Evolutionary conservation across 2,329 filamentous ascomycete species (phyloP), one percentile per base, ranked within the genome.

Genomic region (Beauveria asiatica): DNA sequence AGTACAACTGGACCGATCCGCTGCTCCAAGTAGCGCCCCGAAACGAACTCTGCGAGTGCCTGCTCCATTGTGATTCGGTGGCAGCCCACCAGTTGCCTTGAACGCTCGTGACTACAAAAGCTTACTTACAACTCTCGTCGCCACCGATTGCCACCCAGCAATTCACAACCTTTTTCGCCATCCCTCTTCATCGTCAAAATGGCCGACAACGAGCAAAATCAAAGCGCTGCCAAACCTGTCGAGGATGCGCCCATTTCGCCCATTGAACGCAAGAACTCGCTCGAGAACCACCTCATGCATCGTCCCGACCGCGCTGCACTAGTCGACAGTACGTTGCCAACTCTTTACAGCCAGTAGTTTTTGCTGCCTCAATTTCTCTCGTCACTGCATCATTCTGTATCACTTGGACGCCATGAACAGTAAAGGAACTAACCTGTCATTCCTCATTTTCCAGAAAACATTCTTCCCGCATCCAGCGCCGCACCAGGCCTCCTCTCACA

Each of bases 401-500:
- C 46, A 51, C 39, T 46, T 11, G 41, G 19, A 37, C 33, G 33
- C 5, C 30, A 21, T 13, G 27, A 30, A 57, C 41, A 58, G 45
- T 56, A 27, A 50, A 49, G 55, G 61, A 67, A 60, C 67, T 70
- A 61, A 69, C 64, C 61, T 52, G 41, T 60, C 37, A 59, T 46
- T 23, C 46, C 51, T 55, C 56, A 41, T 57, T 61, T 61, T 61
- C 58, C 67, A 93, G 89, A 86, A 67, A 96, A 96, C 75, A 96
- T 97, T 72, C 85, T 97, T 27, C 89, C 90, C 27, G 84, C 86
- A 60, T 88, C 88, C 37, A 87, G 75, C 56, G 90, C 88, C 19
- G 91, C 92, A 0, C 92, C 92, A 0, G 83, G 87, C 2, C 78
- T 97, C 58, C 86, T 88, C 70, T 90, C 87, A 60, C 85, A 91